Base-by-base conservation (phyloP, 208 protist genomes). In the Jaenimonas drosophilae region DNA sequence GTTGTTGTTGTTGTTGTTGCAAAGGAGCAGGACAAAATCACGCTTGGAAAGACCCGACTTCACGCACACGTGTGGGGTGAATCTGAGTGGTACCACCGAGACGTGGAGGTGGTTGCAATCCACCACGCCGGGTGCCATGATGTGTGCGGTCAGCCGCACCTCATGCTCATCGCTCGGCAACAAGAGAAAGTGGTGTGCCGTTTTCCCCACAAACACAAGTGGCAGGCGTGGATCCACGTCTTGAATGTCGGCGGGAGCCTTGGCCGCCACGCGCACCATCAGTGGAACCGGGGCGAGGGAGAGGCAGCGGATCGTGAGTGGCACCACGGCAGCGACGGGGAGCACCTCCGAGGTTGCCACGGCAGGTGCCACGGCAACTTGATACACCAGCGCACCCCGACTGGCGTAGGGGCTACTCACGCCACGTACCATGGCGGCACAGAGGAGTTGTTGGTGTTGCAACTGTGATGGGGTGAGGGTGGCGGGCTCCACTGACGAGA, bases 141-240 rank as follows among this genome's bases (percentile, higher is more conserved):
- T 54, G 52, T 70, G 67, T 21, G 74, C 82, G 5, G 74, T 78
- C 33, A 91, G 81, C 5, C 34, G 25, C 28, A 91, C 49, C 28
- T 57, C 56, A 45, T 82, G 53, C 19, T 37, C 68, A 9, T 78
- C 67, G 30, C 79, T 71, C 2, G 82, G 82, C 39, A 79, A 49
- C 20, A 91, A 60, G 19, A 85, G 34, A 50, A 91, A 91, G 17
- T 41, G 49, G 49, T 69, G 61, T 9, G 38, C 36, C 3, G 74
- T 82, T 47, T 78, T 83, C 14, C 76, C 76, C 7, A 85, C 70
- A 70, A 84, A 84, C 12, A 68, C 23, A 4, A 87, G 21, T 11
- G 76, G 59, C 4, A 54, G 25, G n/a, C n/a, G n/a, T n/a, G n/a
- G n/a, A n/a, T n/a, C n/a, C n/a, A n/a, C n/a, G n/a, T n/a, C n/a